phyloP scores from a whole-genome alignment of 2,329 filamentous ascomycete species.

The Neonectria ditissima region DNA sequence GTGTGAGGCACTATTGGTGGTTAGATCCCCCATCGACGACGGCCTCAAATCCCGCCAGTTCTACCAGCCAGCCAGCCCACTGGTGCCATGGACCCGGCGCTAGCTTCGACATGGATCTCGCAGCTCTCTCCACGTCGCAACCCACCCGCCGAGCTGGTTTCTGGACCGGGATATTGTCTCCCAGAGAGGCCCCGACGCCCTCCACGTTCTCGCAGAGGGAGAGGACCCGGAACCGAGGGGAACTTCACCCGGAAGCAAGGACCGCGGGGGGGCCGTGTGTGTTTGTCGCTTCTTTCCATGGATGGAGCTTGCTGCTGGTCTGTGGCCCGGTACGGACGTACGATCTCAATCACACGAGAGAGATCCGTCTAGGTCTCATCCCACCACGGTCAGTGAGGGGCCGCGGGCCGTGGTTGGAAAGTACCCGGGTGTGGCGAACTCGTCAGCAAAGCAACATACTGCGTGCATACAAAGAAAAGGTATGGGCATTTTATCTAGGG shows the following conservation, averaged over 20 bases:
- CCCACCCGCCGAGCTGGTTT: slow-evolving; percentile 32
- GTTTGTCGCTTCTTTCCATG: neutral
- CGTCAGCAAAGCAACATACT: slow-evolving; percentile 12
- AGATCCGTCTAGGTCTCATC: slow-evolving; percentile 2
- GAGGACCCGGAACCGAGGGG: slow-evolving; percentile 14
- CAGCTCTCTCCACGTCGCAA: slow-evolving; percentile 27
- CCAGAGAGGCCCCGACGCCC: neutral
- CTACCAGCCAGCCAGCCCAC: slow-evolving; percentile 7
- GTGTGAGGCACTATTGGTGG: neutral
- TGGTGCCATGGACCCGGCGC: slow-evolving; percentile 31
- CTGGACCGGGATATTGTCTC: slow-evolving; percentile 22
- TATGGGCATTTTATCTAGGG: too few relatives aligned
- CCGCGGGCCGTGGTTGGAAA: neutral
- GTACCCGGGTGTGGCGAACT: slow-evolving; percentile 14
- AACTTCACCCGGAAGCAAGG: slow-evolving; percentile 20
- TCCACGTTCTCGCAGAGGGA: slow-evolving; percentile 1
- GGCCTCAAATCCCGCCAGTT: slow-evolving; percentile 18
- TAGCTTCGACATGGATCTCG: slow-evolving; percentile 32
- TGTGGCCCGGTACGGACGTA: neutral
- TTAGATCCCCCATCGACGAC: slow-evolving; percentile 22
- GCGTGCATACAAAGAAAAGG: too few relatives aligned
- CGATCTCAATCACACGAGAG: neutral
- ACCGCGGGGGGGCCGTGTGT: slow-evolving; percentile 6
- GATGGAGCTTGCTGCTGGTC: neutral
- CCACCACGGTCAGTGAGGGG: neutral